Conservation (phyloP, 2,329 filamentous ascomycete species). For the Pestalotiopsis sp. region DNA sequence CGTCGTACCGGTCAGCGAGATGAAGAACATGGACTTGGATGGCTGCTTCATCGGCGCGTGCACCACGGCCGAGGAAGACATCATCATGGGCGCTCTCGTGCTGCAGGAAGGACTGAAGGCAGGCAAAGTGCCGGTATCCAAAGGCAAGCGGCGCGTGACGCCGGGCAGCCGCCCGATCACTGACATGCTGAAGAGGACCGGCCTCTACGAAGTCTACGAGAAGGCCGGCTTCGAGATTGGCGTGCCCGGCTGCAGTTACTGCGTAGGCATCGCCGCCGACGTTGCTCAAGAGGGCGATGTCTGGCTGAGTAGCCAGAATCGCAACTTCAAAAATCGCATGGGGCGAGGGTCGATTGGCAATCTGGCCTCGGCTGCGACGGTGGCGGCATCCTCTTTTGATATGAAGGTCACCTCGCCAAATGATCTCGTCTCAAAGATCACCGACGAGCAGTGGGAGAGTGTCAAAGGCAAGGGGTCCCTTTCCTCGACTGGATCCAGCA, state of each 20-base stretch:
- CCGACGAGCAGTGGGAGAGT: constrained; percentile 17
- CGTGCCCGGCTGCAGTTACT: constrained; percentile 45
- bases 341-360: constrained; percentile 43
- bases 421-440: constrained; percentile 29
- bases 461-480: constrained; percentile 22
- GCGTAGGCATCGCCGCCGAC: constrained; percentile 44
- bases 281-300: constrained; percentile 40
- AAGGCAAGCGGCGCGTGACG: constrained; percentile 40
- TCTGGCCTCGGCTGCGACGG: constrained; percentile 45
- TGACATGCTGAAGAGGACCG: constrained; percentile 33
- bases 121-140: constrained; percentile 28
- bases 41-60: constrained; percentile 49
- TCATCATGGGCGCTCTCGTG: constrained; percentile 42
- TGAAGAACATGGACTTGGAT: constrained; percentile 34
- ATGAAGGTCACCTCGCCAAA: constrained; percentile 43
- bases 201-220: constrained; percentile 39
- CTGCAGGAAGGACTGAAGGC: constrained; percentile 37
- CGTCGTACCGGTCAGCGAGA: constrained; percentile 40
- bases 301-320: constrained; percentile 47
- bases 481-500: not conserved
- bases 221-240: constrained; percentile 42
- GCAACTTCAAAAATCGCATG: constrained; percentile 49
- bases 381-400: constrained; percentile 46
- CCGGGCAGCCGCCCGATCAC: constrained; percentile 42
- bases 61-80: constrained; percentile 46